Evolutionary conservation across 2,329 filamentous ascomycete species (phyloP).

Genomic region (Paraphaeosphaeria sporulosa): DNA sequence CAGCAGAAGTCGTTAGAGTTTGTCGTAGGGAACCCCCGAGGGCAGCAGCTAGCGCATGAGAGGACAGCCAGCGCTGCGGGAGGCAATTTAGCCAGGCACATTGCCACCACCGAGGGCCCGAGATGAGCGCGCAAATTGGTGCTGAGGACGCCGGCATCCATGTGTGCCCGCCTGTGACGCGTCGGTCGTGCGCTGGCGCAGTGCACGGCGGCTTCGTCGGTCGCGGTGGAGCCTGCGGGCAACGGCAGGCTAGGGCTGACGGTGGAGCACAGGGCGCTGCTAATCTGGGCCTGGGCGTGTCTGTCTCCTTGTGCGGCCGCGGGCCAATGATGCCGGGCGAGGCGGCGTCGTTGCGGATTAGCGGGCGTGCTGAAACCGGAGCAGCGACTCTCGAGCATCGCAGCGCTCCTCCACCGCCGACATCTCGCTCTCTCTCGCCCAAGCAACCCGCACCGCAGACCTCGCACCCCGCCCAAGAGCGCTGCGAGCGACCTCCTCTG

Average conservation of each 20-base stretch:
- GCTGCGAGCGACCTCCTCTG: constrained; percentile 9
- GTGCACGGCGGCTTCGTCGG: background rate
- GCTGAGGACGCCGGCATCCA: background rate
- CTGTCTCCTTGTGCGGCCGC: background rate
- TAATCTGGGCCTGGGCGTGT: constrained; percentile 26
- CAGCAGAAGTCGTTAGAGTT: background rate
- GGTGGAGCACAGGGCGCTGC: constrained; percentile 19
- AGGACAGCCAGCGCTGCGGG: background rate
- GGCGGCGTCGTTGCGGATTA: constrained; percentile 8
- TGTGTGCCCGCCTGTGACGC: background rate
- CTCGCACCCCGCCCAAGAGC: background rate
- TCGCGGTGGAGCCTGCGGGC: background rate
- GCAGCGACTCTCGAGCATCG: background rate
- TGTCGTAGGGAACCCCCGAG: background rate
- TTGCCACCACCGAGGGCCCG: background rate
- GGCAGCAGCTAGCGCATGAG: background rate
- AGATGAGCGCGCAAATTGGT: background rate
- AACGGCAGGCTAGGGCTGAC: constrained; percentile 21
- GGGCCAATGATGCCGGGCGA: background rate
- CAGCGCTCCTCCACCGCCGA: background rate
- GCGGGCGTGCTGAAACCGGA: background rate
- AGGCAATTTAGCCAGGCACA: constrained; percentile 9
- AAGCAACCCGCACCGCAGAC: background rate
- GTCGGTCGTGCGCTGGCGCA: background rate
- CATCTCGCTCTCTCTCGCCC: background rate